These are phyloP conservation scores for Eucalyptus sideroxylon DNA, from an alignment of 345 rosid species.

Conservation along the genomic window DNA sequence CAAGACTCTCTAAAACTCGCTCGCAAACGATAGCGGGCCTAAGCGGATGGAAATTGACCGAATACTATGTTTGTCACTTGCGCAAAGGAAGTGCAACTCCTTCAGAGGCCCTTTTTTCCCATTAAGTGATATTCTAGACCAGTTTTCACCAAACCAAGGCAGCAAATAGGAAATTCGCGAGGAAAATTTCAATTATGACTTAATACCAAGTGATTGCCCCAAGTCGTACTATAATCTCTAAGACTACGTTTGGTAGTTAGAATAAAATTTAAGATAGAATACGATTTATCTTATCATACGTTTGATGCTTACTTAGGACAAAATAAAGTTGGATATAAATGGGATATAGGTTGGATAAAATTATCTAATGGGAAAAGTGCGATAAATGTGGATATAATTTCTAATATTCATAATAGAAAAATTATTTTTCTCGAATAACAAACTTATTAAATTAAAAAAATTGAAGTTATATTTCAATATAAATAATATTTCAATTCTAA, in stretches of 20 bases:
- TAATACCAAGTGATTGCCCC: neutral
- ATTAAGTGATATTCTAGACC: neutral
- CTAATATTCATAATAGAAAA: too few relatives aligned
- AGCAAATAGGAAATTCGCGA: neutral
- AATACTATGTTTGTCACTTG: neutral
- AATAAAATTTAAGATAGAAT: too few relatives aligned
- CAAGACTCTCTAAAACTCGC: neutral
- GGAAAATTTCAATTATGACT: neutral
- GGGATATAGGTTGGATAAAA: too few relatives aligned
- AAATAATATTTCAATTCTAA: too few relatives aligned
- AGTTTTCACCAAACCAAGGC: neutral
- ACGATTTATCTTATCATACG: too few relatives aligned
- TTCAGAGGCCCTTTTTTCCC: neutral
- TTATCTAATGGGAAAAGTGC: too few relatives aligned
- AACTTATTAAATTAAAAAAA: too few relatives aligned
- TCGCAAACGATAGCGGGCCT: neutral
- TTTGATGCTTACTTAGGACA: rapidly evolving
- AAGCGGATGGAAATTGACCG: neutral
- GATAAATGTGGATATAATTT: too few relatives aligned
- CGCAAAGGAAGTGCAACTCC: neutral
- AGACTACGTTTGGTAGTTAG: rapidly evolving
- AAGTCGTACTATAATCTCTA: neutral
- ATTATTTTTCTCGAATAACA: too few relatives aligned
- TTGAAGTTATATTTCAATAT: too few relatives aligned
- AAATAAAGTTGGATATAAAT: rapidly evolving